Evolutionary conservation across 2,329 filamentous ascomycete species (phyloP), one percentile per base, ranked within the genome.

Genomic region (Penicillium psychrosexuale): DNA sequence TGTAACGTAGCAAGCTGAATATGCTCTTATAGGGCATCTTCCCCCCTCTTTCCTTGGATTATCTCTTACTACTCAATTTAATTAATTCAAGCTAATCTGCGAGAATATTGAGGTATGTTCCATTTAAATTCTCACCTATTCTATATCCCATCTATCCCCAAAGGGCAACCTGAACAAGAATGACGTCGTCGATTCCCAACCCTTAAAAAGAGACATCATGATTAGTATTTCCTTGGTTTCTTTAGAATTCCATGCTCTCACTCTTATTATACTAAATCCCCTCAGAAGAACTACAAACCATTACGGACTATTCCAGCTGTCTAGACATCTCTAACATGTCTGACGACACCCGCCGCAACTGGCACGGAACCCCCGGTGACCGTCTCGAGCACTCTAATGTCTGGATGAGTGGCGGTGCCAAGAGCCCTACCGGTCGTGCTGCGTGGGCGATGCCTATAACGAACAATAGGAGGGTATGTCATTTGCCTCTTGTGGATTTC

Each of bases 321-420:
- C n/a, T 53, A n/a, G 51, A 59, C 24, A 57, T 53, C 15, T 51
- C 52, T 37, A 63, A 53, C 8, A 68, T 63, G 63, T 56, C 56
- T 47, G 61, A 69, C 47, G 53, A 48, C 8, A 47, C 65, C 33
- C 61, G 62, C 24, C 69, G 70, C 42, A 64, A 74, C 60, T 74
- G 71, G 71, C 69, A 72, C 56, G 72, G 71, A 45, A 54, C 4
- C 13, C 13, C 65, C 31, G 72, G 71, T 31, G 57, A 72, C 44
- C 69, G 72, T 49, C 55, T 74, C 55, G 68, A 74, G 43, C 72
- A 72, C 46, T 63, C 58, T 37, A 74, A 72, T 47, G 69, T 70
- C 55, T 74, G 70, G 71, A 66, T 70, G 52, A 58, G 51, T 30
- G 72, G 72, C 28, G 72, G 71, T 17, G 57, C 60, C 15, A 67